Evolutionary conservation across 805 yeast species (phyloP).

Genomic region (Metschnikowia proteae): DNA sequence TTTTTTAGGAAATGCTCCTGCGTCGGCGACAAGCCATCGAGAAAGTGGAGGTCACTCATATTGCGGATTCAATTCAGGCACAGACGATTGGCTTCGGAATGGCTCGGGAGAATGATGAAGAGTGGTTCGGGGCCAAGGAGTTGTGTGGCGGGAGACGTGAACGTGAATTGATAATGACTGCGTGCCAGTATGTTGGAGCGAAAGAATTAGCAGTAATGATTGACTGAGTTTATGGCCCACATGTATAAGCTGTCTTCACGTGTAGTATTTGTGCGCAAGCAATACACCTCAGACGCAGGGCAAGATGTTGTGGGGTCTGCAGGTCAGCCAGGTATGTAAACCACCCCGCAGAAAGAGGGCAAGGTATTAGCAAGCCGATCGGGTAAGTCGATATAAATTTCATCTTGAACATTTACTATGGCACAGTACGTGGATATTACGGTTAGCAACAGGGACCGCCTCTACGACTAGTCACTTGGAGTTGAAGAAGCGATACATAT

Average conservation of each 20-base stretch:
- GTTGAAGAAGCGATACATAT: too few species aligned
- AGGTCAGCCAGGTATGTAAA: neutral
- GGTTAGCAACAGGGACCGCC: too few species aligned
- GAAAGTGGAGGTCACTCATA: constrained; percentile 6
- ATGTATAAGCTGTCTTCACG: neutral
- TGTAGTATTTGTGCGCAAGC: constrained; percentile 2
- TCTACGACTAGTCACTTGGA: too few species aligned
- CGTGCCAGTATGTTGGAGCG: neutral
- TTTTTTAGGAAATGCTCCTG: constrained; percentile 89
- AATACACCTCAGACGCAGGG: neutral
- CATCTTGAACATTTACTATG: too few species aligned
- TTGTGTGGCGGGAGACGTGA: neutral
- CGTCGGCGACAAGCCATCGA: constrained; percentile 43
- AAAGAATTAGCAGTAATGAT: neutral
- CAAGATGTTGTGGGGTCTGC: neutral
- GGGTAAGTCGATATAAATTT: too few species aligned
- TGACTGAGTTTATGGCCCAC: neutral
- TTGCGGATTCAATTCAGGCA: neutral
- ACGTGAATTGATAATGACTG: neutral
- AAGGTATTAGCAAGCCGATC: neutral
- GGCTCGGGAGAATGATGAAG: neutral
- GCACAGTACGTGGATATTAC: too few species aligned
- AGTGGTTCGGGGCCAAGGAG: neutral
- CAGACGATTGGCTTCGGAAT: neutral
- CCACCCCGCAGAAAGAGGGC: neutral